Evolutionary conservation across 1,284 basidiomycete genomes (phyloP).

Genomic region (Cystobasidium pallidum): DNA sequence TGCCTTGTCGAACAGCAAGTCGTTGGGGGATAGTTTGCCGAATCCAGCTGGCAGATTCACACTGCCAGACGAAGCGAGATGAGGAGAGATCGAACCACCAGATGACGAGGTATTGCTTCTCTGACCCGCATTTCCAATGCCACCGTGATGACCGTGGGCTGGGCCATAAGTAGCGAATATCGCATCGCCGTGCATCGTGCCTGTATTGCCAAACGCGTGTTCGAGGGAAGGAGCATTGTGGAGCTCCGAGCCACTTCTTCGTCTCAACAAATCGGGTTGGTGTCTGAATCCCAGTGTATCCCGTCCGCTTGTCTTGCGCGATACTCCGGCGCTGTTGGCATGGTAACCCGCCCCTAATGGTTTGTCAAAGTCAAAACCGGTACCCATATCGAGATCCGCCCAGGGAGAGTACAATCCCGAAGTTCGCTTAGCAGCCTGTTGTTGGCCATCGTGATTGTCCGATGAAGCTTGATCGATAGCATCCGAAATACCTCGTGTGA

Average conservation of each 20-base stretch:
- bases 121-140: slow-evolving; percentile 16
- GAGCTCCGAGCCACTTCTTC: slow-evolving; percentile 6
- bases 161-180: slow-evolving; percentile 3
- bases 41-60: slow-evolving; percentile 14
- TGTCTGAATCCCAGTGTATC: not conserved
- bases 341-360: slow-evolving; percentile 3
- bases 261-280: not conserved
- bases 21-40: slow-evolving; percentile 28
- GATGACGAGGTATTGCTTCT: slow-evolving; percentile 25
- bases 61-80: not conserved
- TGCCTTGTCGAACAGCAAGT: slow-evolving; percentile 64
- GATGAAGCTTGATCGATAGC: slow-evolving; percentile 40
- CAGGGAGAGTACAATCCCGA: slow-evolving; percentile 28
- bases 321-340: slow-evolving; percentile 2
- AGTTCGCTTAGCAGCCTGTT: not conserved
- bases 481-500: slow-evolving; percentile 18
- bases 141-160: slow-evolving; percentile 9
- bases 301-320: slow-evolving; percentile 20
- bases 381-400: slow-evolving; percentile 29
- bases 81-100: slow-evolving; percentile 26
- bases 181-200: not conserved
- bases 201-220: no score
- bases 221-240: slow-evolving; percentile 8
- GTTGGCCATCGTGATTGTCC: slow-evolving; percentile 18
- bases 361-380: slow-evolving; percentile 31